Evolutionary conservation across 2,329 filamentous ascomycete genomes (phyloP), one percentile per base, ranked within the genome.

Genomic region (Talaromyces sp.): DNA sequence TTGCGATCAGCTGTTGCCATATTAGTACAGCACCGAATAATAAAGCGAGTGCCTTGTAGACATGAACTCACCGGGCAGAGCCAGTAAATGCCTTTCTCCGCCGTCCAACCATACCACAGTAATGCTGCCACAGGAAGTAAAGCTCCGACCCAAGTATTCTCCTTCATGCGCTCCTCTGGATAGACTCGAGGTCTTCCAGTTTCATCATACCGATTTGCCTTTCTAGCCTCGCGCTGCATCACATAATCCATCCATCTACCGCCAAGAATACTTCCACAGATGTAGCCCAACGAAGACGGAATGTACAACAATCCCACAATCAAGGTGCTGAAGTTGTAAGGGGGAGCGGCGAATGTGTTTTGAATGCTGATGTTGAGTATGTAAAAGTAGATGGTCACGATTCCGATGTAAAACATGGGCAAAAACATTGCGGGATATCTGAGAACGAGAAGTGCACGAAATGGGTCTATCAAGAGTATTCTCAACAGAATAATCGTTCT

Each of bases 321-420:
- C 15, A 58, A 21, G 8, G 39, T 54, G 15, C 50, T 46, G 17
- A 58, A 58, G 21, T 54, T 54, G 41, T 58, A 58, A n/a, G 57
- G 57, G 7, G 57, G 31, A 7, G 11, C 28, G 4, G 33, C 50
- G 35, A 58, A 58, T 2, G 57, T 54, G 11, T 54, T 43, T 31
- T 58, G 50, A 19, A 58, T 54, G 19, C 50, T 54, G 41, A 58
- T 58, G 43, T 58, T 58, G 57, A 58, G 51, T 3, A 58, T 39
- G 51, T 58, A 58, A 28, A 58, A 58, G 36, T 40, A 54, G 1
- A 53, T 46, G 2, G 51, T 54, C n/a, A 54, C 41, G 7, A 58
- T n/a, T 25, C 57, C 51, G 22, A 54, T 45, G 37, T 54, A 54
- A n/a, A 48, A 46, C 50, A 58, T 54, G 33, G 57, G 50, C 11